These are phyloP conservation scores for Mortierella sp. DNA, from an alignment of 371 early-diverging fungal species.

Conservation along the genomic window DNA sequence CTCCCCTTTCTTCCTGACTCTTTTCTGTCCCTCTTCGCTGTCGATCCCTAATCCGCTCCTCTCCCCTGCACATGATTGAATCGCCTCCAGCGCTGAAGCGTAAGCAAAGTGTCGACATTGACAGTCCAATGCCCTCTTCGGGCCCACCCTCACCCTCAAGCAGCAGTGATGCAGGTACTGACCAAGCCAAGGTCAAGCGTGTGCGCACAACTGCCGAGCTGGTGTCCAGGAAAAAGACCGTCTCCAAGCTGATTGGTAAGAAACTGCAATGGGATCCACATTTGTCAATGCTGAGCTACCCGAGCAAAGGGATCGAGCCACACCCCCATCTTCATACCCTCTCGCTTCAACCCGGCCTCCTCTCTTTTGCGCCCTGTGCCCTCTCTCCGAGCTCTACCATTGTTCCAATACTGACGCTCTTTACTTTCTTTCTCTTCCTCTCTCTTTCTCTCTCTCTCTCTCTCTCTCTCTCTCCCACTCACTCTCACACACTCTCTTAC, in stretches of 20 bases:
- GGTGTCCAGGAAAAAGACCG: constrained; percentile 44
- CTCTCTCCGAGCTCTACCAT: too few species aligned
- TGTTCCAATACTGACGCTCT: constrained; percentile 16
- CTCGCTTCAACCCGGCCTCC: too few species aligned
- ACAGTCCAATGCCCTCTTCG: constrained; percentile 53
- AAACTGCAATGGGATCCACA: too few species aligned
- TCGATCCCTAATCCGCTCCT: constrained; percentile 2
- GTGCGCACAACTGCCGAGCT: constrained; percentile 36
- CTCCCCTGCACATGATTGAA: constrained; percentile 11
- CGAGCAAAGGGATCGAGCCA: too few species aligned
- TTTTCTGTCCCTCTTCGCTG: constrained; percentile 1
- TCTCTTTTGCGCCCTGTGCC: too few species aligned
- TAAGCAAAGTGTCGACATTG: constrained; percentile 48
- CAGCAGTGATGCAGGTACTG: constrained; percentile 15
- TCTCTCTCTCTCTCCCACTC: constrained; percentile 2
- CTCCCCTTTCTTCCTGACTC: neutral
- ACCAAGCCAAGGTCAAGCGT: constrained; percentile 48
- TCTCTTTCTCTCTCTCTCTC: neutral
- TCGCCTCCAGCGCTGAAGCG: constrained; percentile 45
- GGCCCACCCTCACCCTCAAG: constrained; percentile 46
- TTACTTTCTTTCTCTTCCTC: neutral
- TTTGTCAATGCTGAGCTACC: too few species aligned
- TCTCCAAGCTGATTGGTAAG: constrained; percentile 52
- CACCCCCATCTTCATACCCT: too few species aligned
- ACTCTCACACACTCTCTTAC: neutral